phyloP scores from a whole-genome alignment of 23 red algal genomes.

The Gracilaria vermiculophylla region DNA sequence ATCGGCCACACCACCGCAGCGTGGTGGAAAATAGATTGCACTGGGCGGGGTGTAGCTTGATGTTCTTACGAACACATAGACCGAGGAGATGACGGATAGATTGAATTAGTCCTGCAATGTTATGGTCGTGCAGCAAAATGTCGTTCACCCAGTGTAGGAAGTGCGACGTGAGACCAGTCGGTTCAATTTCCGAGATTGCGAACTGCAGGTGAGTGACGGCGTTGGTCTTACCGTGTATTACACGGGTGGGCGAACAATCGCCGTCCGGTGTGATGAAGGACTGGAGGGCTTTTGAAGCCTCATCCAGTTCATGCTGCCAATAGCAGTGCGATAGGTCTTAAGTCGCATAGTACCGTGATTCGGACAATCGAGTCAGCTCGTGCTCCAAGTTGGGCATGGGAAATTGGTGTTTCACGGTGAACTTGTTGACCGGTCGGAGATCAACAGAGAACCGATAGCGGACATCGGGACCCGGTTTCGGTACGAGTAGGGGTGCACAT shows the following conservation, averaged over 20 bases:
- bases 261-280: constrained; percentile 31
- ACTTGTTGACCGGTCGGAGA: constrained; percentile 2
- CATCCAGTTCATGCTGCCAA: constrained; percentile 27
- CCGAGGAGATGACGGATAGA: constrained; percentile 8
- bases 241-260: constrained; percentile 13
- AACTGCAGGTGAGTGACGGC: constrained; percentile 16
- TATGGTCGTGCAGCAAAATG: background rate
- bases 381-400: constrained; percentile 20
- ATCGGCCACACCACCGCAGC: background rate
- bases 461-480: background rate
- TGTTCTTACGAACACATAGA: constrained; percentile 13
- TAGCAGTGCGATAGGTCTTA: background rate
- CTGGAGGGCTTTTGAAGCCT: background rate
- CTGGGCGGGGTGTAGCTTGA: constrained; percentile 38
- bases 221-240: background rate
- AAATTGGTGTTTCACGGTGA: background rate
- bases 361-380: constrained; percentile 1
- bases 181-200: background rate
- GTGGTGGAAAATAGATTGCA: background rate
- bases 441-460: constrained; percentile 26
- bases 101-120: background rate
- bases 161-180: background rate
- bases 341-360: background rate
- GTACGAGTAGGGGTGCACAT: constrained; percentile 1
- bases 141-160: constrained; percentile 9